These are phyloP conservation scores for Salix viminalis DNA, from an alignment of 345 rosid species.

Conservation along the genomic window DNA sequence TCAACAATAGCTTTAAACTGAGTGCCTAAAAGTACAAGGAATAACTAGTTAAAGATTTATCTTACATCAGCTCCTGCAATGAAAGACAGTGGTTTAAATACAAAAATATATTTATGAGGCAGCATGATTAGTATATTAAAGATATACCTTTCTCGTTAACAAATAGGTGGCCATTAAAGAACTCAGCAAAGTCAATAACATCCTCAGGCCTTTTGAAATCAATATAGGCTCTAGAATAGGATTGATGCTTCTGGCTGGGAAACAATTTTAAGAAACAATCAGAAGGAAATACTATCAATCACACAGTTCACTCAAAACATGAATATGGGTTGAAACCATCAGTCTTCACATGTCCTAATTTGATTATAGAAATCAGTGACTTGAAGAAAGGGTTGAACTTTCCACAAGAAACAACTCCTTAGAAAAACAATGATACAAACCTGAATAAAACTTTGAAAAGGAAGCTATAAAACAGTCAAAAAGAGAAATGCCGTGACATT, in stretches of 20 bases:
- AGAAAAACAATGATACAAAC: not conserved
- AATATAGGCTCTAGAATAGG: constrained; percentile 58
- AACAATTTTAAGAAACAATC: not conserved
- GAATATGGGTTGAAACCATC: not conserved
- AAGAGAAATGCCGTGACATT: not conserved
- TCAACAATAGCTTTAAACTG: constrained; percentile 64
- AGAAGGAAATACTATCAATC: not conserved
- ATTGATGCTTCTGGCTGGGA: constrained; percentile 64
- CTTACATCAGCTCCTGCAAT: not conserved
- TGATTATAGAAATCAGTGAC: not conserved
- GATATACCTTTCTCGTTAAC: constrained; percentile 73
- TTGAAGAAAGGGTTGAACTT: not conserved
- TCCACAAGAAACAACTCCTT: not conserved
- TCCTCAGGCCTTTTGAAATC: constrained; percentile 61
- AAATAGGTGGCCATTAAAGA: constrained; percentile 67
- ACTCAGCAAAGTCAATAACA: constrained; percentile 67
- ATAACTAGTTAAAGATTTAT: not conserved
- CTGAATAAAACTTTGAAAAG: not conserved
- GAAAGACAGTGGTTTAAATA: constrained; percentile 3
- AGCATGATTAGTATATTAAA: not conserved
- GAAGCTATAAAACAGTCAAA: not conserved
- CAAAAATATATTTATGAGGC: not conserved
- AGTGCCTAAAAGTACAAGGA: constrained; percentile 37
- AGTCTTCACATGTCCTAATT: not conserved
- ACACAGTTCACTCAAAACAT: not conserved